Evolutionary conservation across 768 basidiomycete species (phyloP), one percentile per base, ranked within the genome.

Genomic region (Russula brevipes): DNA sequence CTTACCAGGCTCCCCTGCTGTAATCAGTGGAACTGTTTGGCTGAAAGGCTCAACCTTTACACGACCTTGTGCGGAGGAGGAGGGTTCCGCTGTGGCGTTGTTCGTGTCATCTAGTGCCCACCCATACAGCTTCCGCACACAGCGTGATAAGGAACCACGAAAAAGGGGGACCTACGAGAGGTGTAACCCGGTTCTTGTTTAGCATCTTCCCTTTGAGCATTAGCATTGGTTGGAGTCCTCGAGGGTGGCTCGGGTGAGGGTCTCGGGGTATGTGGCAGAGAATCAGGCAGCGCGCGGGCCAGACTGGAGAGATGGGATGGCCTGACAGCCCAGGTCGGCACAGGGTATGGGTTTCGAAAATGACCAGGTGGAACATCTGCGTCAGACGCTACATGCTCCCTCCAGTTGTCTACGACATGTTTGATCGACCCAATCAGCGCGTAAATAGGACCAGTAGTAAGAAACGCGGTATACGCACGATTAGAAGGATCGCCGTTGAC

Each of bases 341-440:
- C 19, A 5, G 66, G 64, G 52, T 61, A 67, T 35, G 64, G 64
- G 10, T 55, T n/a, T 10, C 47, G 51, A 38, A 66, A 66, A 19
- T 38, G 11, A 47, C 38, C 38, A 7, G 44, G 57, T 12, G 66
- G 58, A 7, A 9, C 30, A 16, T 31, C 12, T 30, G 36, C 38
- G 31, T 66, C 53, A 42, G 53, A 47, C 24, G 44, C 30, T 19
- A 58, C 11, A 49, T 57, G 30, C 54, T 57, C 54, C 49, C 58
- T 65, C 66, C 66, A 66, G 7, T 52, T 57, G 38, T 66, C 66
- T 66, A 47, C 24, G 39, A 14, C 19, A 3, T 31, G 38, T 39
- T 39, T 7, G 36, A 9, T 45, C 41, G 39, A 60, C 41, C 55
- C 58, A 19, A 45, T 38, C 24, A 24, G n/a, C 39, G 52, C 7